Evolutionary conservation across 306 rosid genomes (phyloP), one percentile per base, ranked within the genome.

Genomic region (Cicer pinnatifidum): DNA sequence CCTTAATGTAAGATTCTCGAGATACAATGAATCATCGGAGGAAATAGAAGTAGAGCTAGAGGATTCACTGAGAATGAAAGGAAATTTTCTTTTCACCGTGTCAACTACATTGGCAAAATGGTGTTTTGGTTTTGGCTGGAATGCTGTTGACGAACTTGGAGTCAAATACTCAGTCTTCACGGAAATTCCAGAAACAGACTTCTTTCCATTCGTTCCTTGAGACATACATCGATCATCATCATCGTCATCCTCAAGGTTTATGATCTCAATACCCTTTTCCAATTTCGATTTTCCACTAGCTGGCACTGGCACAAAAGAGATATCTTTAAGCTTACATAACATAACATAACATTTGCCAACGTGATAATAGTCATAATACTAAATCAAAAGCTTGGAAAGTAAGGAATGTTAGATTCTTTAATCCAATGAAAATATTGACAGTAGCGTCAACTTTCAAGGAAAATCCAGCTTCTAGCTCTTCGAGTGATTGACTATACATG

Each of bases 211-310:
- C 7, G 48, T 40, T 75, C 61, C 40, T 63, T 6, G 28, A 6
- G 64, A 1, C 1, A 11, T 12, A 56, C 10, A 61, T 38, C 1
- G 4, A 23, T 56, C 38, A 28, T 39, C 43, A 54, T 33, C 69
- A 8, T 77, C 65, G 11, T 81, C 76, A 9, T 67, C 75, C 8
- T 48, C 69, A 8, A 52, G 40, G 56, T 57, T 6, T 47, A 35
- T 11, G 10, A 75, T 6, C 68, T 12, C 72, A 60, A 33, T 41
- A 28, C 3, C 35, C n/a, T 8, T 51, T 43, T 7, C 4, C 11
- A 8, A 6, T 39, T 7, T 8, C 15, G 2, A 19, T 54, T 12
- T 64, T 63, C 15, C 52, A 11, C 16, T 13, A 41, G 13, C 83
- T 79, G 75, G 8, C 65, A 74, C 39, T 28, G 33, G 33, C 33